Base-by-base conservation (phyloP, 805 yeast species). In the Suhomyces faveliae region DNA sequence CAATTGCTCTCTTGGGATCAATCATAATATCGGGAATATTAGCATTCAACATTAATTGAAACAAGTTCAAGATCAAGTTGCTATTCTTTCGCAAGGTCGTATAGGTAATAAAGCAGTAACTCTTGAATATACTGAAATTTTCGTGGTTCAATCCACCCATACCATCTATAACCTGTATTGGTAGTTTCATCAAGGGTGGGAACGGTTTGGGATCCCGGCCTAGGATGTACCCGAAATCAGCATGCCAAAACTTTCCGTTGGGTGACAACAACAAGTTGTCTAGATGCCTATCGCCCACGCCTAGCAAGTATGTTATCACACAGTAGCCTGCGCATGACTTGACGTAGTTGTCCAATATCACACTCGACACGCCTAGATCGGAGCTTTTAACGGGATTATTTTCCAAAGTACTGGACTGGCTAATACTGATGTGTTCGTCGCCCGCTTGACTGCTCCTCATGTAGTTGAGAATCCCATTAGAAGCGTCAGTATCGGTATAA, bases 201-300 rank as follows among this genome's bases (percentile, higher is more conserved):
- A 94, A 94, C 11, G 98, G 98, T 64, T 94, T 94, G 2, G 99
- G 99, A 64, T 94, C 99, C 45, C 91, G 84, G 0, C 99, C 99
- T 46, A 94, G 71, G 43, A 94, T 92, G 60, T 94, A 94, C 1
- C 99, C 99, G 66, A 89, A 94, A 67, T 94, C 99, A 1, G 96
- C 97, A 67, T 94, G 99, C 80, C 96, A 92, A 63, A 94, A 94
- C 57, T 83, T 88, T 85, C 77, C 92, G 86, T 52, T 71, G 52
- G 83, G 89, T 44, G 84, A 87, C 33, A 89, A 77, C 40, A 94
- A 73, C 53, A 94, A 69, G 60, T 94, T 94, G 61, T 94, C 99
- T 53, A 94, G 73, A 71, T 94, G 99, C 48, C 99, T 79, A 67
- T 94, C 99, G 12, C 99, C 99, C 7, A 94, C 97, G 5, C 99